Base-by-base conservation (phyloP, 2,329 filamentous ascomycete genomes). In the Ophiocordyceps polyrhachis-furcata region DNA sequence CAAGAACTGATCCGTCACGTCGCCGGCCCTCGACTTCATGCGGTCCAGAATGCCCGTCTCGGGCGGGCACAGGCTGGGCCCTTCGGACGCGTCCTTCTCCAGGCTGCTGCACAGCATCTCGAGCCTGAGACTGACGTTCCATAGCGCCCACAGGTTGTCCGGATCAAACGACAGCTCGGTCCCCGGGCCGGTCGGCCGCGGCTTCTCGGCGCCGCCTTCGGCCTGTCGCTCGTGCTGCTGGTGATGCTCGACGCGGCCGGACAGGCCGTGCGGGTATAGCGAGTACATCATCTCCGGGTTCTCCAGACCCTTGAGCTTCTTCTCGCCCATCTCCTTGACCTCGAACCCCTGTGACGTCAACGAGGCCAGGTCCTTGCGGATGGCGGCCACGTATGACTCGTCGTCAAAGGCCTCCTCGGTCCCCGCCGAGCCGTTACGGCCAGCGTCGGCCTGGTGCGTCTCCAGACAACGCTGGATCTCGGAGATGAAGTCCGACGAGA, bases 201-300 rank as follows among this genome's bases (percentile, higher is more conserved):
- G 77, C 51, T 75, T 72, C 23, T 71, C 68, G 42, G 66, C 58
- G 43, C 61, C 63, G 51, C 72, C 61, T 7, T 60, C 63, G 51
- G 72, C 61, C 8, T 60, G 58, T 23, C 59, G 59, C 49, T 72
- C 63, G 46, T 70, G 65, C 42, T 68, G 65, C 50, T 65, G 65
- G 51, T 88, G 83, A 35, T 80, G 73, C 14, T 81, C 74, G 48
- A 87, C 79, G 48, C 91, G 81, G 37, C 85, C 86, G 13, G 83
- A 78, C 29, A 98, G 74, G 1, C 82, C 76, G 59, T 94, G 87
- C 2, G 91, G 89, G 59, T 95, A 98, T 59, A 98, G 83, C 47
- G 93, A 79, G 63, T 94, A 96, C 52, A 98, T 81, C 48, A 87
- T 81, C 60, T 98, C 91, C 0, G 91, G 89, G 57, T 98, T 98